phyloP scores from a whole-genome alignment of 192 early-diverging fungal genomes.

The Phlyctochytrium arcticum region DNA sequence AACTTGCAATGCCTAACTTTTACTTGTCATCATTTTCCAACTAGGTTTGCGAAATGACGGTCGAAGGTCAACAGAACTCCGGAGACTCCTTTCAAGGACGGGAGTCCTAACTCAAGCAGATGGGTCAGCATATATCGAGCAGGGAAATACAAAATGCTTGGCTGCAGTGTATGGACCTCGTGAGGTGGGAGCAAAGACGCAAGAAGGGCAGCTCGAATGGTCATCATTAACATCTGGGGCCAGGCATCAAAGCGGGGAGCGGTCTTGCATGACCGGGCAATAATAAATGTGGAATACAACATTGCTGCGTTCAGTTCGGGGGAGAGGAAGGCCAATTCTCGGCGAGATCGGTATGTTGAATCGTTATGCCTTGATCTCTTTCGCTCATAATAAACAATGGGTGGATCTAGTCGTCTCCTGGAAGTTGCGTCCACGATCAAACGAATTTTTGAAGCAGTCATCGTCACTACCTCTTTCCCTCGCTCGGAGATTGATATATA shows the following conservation, averaged over 20 bases:
- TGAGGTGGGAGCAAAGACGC: conserved; percentile 49
- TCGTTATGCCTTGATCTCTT: too few relatives aligned
- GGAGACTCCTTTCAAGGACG: conserved; percentile 75
- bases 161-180: conserved; percentile 90
- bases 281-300: conserved; percentile 86
- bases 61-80: conserved; percentile 80
- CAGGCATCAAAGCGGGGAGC: conserved; percentile 55
- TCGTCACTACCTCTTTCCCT: conserved; percentile 69
- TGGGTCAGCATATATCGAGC: conserved; percentile 91
- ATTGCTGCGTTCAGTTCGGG: conserved; percentile 87
- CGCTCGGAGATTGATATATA: conserved; percentile 92
- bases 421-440: conserved; percentile 81
- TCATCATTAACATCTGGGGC: background rate
- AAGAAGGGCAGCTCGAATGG: background rate
- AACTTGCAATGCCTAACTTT: background rate
- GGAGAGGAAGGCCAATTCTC: conserved; percentile 78
- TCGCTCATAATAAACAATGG: too few relatives aligned
- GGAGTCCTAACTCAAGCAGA: conserved; percentile 80
- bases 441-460: conserved; percentile 88
- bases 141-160: conserved; percentile 93
- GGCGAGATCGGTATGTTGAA: conserved; percentile 73
- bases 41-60: conserved; percentile 91
- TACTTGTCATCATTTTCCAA: background rate
- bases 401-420: conserved; percentile 68
- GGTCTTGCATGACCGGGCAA: conserved; percentile 65